Percentiles rank a stretch among this genome's conserved stretches.
phyloP scores from a whole-genome alignment of 805 yeast genomes.

The Barnettozyma californica region DNA sequence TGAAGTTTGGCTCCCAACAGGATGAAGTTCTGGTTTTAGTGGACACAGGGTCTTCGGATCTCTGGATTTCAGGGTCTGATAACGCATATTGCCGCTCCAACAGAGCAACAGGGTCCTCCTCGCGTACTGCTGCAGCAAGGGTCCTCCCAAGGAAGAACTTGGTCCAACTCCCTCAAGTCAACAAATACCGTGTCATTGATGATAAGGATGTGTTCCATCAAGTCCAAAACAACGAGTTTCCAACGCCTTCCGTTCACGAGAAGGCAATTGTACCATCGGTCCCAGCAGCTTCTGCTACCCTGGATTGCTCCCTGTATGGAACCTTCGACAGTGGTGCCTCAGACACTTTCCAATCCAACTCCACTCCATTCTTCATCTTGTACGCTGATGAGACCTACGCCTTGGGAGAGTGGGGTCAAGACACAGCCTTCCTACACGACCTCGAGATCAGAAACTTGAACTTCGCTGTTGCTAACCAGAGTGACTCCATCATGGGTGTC shows the following conservation, averaged over 20 bases:
- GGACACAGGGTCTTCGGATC: conserved; percentile 33
- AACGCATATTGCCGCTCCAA: conserved; percentile 25
- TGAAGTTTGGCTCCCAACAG: conserved; percentile 12
- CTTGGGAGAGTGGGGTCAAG: conserved; percentile 39
- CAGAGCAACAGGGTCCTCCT: background rate
- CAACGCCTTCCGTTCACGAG: background rate
- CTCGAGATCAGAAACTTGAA: conserved; percentile 47
- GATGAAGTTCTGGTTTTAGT: conserved; percentile 25
- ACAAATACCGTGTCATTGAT: conserved; percentile 5
- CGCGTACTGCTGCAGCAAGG: background rate
- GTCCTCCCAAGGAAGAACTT: conserved; percentile 9
- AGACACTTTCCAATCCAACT: conserved; percentile 28
- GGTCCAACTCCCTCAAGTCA: conserved; percentile 3
- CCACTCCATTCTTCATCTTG: conserved; percentile 34
- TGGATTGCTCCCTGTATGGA: conserved; percentile 30
- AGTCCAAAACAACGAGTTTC: background rate
- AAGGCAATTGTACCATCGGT: background rate
- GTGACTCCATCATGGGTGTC: conserved; percentile 63
- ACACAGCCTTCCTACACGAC: conserved; percentile 50
- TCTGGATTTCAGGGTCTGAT: conserved; percentile 27
- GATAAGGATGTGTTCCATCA: conserved; percentile 1
- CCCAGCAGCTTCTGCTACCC: conserved; percentile 17
- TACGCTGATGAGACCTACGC: conserved; percentile 45
- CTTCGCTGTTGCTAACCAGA: conserved; percentile 67
- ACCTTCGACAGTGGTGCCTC: conserved; percentile 32